phyloP scores from a whole-genome alignment of 2,329 filamentous ascomycete genomes.

The Fusarium nygamai region DNA sequence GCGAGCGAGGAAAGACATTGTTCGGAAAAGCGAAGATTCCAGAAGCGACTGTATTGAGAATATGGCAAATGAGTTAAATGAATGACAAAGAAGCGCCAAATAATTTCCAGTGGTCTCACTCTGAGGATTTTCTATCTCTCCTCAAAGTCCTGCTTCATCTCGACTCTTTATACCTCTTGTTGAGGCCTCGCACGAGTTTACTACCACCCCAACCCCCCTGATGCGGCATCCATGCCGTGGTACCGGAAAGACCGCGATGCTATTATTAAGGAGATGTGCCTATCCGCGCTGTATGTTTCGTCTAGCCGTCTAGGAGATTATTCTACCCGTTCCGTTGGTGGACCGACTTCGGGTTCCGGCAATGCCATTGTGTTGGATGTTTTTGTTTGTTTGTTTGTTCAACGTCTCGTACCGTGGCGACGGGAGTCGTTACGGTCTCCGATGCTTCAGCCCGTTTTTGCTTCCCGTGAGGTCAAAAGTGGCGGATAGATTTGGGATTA shows the following conservation, averaged over 20 bases:
- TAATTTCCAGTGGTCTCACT: slow-evolving; percentile 32
- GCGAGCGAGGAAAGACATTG: slow-evolving; percentile 34
- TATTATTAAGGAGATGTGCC: slow-evolving; percentile 22
- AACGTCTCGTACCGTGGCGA: background rate
- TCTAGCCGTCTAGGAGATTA: slow-evolving; percentile 20
- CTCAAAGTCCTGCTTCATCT: slow-evolving; percentile 11
- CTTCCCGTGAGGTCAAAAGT: background rate
- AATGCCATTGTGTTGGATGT: background rate
- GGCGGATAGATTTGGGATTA: background rate
- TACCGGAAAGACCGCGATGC: slow-evolving; percentile 19
- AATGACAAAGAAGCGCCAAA: slow-evolving; percentile 36
- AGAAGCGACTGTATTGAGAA: slow-evolving; percentile 18
- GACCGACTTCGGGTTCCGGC: background rate
- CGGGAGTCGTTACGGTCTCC: background rate
- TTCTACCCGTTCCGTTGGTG: background rate
- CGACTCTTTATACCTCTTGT: slow-evolving; percentile 41
- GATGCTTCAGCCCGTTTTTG: slow-evolving; percentile 1
- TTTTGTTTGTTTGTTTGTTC: background rate
- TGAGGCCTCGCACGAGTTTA: slow-evolving; percentile 33
- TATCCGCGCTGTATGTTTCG: slow-evolving; percentile 25
- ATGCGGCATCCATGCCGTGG: slow-evolving; percentile 32
- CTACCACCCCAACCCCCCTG: background rate
- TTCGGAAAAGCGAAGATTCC: slow-evolving; percentile 22
- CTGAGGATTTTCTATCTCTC: background rate
- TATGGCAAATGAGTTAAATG: slow-evolving; percentile 1